These are phyloP conservation scores for Talaromyces rugulosus DNA, from an alignment of 2,329 filamentous ascomycete genomes.

Conservation along the genomic window DNA sequence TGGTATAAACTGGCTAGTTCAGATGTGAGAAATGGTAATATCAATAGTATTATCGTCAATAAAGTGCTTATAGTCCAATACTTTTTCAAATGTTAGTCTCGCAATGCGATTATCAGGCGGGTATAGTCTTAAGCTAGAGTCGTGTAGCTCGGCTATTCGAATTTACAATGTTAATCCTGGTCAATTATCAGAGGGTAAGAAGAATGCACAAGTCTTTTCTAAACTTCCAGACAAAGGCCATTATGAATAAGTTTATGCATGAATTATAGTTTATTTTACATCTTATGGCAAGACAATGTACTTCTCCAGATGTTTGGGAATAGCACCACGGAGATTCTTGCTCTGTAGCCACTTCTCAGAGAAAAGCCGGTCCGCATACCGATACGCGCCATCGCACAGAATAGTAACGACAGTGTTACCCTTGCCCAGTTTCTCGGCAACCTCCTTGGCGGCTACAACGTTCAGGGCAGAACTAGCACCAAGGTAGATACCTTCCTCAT, in stretches of 20 bases:
- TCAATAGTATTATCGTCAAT: background rate
- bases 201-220: too few relatives aligned
- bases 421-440: conserved; percentile 82
- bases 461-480: conserved; percentile 92
- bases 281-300: conserved; percentile 77
- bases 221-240: background rate
- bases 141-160: too few relatives aligned
- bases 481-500: conserved; percentile 93
- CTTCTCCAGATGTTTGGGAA: conserved; percentile 81
- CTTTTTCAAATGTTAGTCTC: too few relatives aligned
- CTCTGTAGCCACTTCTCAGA: conserved; percentile 83
- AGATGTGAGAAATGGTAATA: background rate
- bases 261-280: background rate
- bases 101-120: too few relatives aligned
- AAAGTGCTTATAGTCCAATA: too few relatives aligned
- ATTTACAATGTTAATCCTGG: too few relatives aligned
- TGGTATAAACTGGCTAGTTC: background rate
- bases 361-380: conserved; percentile 92
- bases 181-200: too few relatives aligned
- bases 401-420: conserved; percentile 91
- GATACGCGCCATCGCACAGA: conserved; percentile 92
- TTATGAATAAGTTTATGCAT: background rate
- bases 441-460: conserved; percentile 90
- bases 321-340: conserved; percentile 75
- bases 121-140: too few relatives aligned